Evolutionary conservation across 2,329 filamentous ascomycete genomes (phyloP), one percentile per base, ranked within the genome.

Genomic region (Aspergillus sp.): DNA sequence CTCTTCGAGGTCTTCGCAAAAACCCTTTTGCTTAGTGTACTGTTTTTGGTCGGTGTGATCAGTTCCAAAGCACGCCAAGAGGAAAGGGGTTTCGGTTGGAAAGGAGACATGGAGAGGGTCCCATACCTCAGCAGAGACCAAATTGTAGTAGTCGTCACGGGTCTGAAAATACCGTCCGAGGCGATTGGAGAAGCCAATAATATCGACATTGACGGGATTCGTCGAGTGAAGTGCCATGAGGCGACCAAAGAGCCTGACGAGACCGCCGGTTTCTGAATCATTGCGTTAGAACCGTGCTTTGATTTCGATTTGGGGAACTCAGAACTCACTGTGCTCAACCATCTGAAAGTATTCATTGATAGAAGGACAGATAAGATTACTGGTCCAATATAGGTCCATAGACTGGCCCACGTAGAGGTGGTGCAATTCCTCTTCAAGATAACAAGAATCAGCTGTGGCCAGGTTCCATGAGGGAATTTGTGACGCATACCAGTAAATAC

Each of bases 11-110:
- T 60, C 57, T 39, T 60, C 52, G 52, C 92, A 95, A 69, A 95
- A 84, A 57, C 92, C 93, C 80, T 96, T 96, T 76, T 94, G 92
- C 65, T 87, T 81, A 42, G 86, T 86, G 80, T 96, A 96, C 71
- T 87, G 81, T 29, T 29, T 29, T 29, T 29, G 26, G 26, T 29
- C 26, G 26, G 26, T 29, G 26, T 29, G 26, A 6, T 29, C 26
- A 29, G 26, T 29, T 29, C 26, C 26, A 6, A 29, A 29, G 26
- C 7, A 29, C 7, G 7, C 26, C 26, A 29, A 9, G 9, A 6
- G 7, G 26, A 29, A 29, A 29, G 26, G 6, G 26, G 26, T 29
- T 29, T 29, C 26, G 26, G 26, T 29, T 36, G 32, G 5, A 36
- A 14, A 36, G 32, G 32, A 11, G 32, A 36, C 3, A 36, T 11